phyloP scores from a whole-genome alignment of 2,329 filamentous ascomycete genomes.

The Bisporella sp. region DNA sequence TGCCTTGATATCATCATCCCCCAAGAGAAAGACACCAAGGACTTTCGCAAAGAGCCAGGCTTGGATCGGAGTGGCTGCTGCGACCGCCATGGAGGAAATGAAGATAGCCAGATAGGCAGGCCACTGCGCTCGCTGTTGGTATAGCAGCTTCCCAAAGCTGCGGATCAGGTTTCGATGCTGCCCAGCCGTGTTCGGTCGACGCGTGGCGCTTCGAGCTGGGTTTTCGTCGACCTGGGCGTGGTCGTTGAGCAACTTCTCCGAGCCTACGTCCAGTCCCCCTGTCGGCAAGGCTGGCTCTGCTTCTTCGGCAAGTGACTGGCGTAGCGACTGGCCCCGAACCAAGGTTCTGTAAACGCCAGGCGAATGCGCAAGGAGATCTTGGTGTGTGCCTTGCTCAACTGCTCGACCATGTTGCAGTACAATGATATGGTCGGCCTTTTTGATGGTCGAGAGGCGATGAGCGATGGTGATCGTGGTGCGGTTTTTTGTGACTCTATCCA shows the following conservation, averaged over 20 bases:
- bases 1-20: constrained; percentile 12
- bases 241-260: no score
- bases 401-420: constrained; percentile 78
- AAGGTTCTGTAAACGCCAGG: constrained; percentile 60
- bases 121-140: constrained; percentile 47
- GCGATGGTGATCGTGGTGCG: constrained; percentile 92
- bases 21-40: constrained; percentile 23
- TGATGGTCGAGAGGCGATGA: constrained; percentile 86
- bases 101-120: constrained; percentile 43
- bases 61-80: constrained; percentile 31
- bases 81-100: constrained; percentile 29
- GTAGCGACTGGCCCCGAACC: constrained; percentile 57
- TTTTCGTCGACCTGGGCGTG: no score
- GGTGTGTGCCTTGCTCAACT: constrained; percentile 84
- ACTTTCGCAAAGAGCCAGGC: constrained; percentile 28
- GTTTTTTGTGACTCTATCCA: constrained; percentile 74
- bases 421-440: constrained; percentile 85
- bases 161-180: no score
- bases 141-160: constrained; percentile 49
- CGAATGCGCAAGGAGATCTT: constrained; percentile 55
- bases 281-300: no score
- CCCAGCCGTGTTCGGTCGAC: no score
- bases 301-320: no score
- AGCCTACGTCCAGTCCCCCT: no score
- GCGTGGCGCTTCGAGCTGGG: no score